Conservation (phyloP, 2,329 filamentous ascomycete genomes). For the Canariomyces notabilis region DNA sequence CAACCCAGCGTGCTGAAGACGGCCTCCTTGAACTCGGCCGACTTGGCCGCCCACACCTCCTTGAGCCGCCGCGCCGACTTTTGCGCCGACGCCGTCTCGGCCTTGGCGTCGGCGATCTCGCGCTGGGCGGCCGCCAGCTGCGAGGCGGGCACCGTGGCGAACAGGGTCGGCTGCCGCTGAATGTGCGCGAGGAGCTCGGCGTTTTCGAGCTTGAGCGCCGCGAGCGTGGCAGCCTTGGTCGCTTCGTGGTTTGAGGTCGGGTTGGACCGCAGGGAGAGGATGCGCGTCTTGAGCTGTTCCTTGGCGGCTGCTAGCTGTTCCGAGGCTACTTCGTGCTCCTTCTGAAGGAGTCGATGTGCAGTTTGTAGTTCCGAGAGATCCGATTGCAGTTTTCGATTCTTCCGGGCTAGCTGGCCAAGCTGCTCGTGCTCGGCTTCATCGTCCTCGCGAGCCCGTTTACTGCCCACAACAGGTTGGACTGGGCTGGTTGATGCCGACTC, state of each 20-base stretch:
- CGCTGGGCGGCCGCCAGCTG: slow-evolving; percentile 71
- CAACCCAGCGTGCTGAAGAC: slow-evolving; percentile 89
- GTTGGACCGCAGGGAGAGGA: slow-evolving; percentile 85
- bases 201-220: slow-evolving; percentile 77
- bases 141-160: slow-evolving; percentile 67
- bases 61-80: slow-evolving; percentile 84
- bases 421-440: slow-evolving; percentile 62
- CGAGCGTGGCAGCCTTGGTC: slow-evolving; percentile 75
- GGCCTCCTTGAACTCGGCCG: slow-evolving; percentile 89
- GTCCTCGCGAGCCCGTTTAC: slow-evolving; percentile 60
- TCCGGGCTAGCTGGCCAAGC: slow-evolving; percentile 76
- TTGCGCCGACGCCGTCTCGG: slow-evolving; percentile 66
- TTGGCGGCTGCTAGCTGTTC: slow-evolving; percentile 66
- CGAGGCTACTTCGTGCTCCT: slow-evolving; percentile 66
- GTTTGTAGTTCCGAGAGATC: slow-evolving; percentile 66
- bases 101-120: slow-evolving; percentile 66
- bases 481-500: slow-evolving; percentile 42
- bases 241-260: slow-evolving; percentile 82
- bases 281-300: slow-evolving; percentile 68
- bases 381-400: slow-evolving; percentile 80
- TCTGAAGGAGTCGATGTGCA: slow-evolving; percentile 64
- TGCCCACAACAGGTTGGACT: slow-evolving; percentile 41
- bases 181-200: slow-evolving; percentile 73
- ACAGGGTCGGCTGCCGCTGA: slow-evolving; percentile 37
- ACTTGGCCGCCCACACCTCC: slow-evolving; percentile 88